Evolutionary conservation across 2,329 filamentous ascomycete genomes (phyloP), one percentile per base, ranked within the genome.

Genomic region (Cercospora brassicicola): DNA sequence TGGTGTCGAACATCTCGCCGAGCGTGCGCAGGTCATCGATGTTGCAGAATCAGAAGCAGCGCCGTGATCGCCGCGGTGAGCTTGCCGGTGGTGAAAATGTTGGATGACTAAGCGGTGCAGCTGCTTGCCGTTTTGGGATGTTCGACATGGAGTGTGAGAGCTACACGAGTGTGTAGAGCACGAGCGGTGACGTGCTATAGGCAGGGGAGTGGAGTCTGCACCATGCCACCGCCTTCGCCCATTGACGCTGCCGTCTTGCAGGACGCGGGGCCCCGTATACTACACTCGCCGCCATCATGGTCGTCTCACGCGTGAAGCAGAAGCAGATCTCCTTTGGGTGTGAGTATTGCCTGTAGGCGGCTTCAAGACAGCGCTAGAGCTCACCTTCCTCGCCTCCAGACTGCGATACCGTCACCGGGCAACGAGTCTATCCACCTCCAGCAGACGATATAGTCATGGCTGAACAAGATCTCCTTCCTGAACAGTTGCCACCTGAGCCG

Each of bases 1-100:
- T 87, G 72, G 93, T 96, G 80, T 97, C 93, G 77, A 96, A 92
- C 92, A 96, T 96, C 23, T 65, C 64, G 33, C 45, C 28, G 55
- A 20, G 15, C 31, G 20, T 11, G 55, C 55, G 55, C 33, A 62
- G 59, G 59, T 62, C 59, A 62, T 62, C 62, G 61, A 63, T 63
- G 61, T 63, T 53, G 61, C 36, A 51, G 59, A 6, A 30, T 13
- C 9, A 23, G 18, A 15, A 48, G 59, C 28, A 9, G 51, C 64
- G 59, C 42, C 57, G 57, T 51, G 62, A 23, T 53, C 18, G 48
- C 26, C 28, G 51, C 53, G 55, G 28, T 33, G 55, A 11, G 20
- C 18, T 20, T 2, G 20, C 10, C 2, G 48, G 11, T 13, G 48
- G 18, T 26, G 13, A 13, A 55, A 55, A 55, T 55, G 48, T n/a